Base-by-base conservation (phyloP, 2,329 filamentous ascomycete species). In the Apiospora sp. region DNA sequence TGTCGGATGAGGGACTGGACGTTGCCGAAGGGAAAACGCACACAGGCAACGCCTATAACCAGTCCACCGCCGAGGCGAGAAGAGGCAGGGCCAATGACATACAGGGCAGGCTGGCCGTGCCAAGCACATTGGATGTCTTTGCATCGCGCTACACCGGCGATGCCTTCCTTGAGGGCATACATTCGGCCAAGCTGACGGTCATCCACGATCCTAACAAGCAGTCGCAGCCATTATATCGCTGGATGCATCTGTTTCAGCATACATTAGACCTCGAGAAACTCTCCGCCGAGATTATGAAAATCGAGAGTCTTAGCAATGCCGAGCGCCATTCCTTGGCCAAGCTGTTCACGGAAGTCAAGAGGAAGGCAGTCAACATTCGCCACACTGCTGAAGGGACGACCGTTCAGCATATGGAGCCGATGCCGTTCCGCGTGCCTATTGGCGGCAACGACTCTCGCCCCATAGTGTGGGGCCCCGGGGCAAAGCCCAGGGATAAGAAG, bases 181-280 rank as follows among this genome's bases (percentile, higher is more conserved):
- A 85, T 71, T 77, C 77, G 6, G 81, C 79, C 0, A 78, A 78
- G 30, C 73, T 86, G 67, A 84, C 81, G 1, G 75, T 81, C 14
- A 75, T 84, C 0, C 79, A 84, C 37, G 82, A 83, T 27, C 71
- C 78, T 4, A 79, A 77, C 67, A 78, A 75, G 6, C 78, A 78
- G 43, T 78, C 76, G 4, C 78, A 81, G 16, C 79, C 83, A 12
- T 74, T 86, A 0, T 86, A 85, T 67, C 81, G 81, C 74, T 86
- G 84, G 84, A 80, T 86, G 80, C 75, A 86, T 73, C 73, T 85
- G 27, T 79, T 79, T 1, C 84, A 86, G 72, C 76, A 80, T 2
- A 78, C 81, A 5, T 82, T 86, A 81, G 84, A 81, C 71, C 82
- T 86, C 74, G 83, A 86, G 13, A 81, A 83, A 3, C 81, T 86